Evolutionary conservation across 2,329 filamentous ascomycete genomes (phyloP), one percentile per base, ranked within the genome.

Genomic region (Ilyonectria destructans): DNA sequence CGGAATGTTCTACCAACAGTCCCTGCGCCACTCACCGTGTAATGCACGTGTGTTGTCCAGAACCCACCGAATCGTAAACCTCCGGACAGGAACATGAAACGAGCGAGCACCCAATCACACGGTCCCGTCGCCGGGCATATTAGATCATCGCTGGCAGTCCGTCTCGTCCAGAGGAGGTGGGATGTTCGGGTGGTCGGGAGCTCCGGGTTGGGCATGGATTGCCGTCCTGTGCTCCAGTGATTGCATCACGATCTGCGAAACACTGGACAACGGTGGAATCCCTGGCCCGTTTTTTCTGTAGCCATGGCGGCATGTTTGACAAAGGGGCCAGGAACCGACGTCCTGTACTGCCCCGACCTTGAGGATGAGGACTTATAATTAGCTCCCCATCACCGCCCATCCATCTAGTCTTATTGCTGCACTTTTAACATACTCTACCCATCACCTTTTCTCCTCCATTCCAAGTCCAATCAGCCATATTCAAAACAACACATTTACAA

Each of bases 181-280:
- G 26, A 23, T 46, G 40, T 37, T n/a, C 51, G 12, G 10, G 31
- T 33, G 51, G 4, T 31, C 29, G 31, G 51, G 51, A 21, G 17
- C n/a, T n/a, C 51, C 51, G 31, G 31, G 31, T 45, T n/a, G 29
- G 43, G 21, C 26, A 48, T 55, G 56, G 62, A 59, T 43, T 35
- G 54, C 31, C n/a, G 29, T 37, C 40, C 31, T 61, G 46, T 64
- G 43, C 59, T 54, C 67, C 68, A 45, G 52, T 70, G 56, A 69
- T 61, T 68, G 60, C 69, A 73, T 68, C 55, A 71, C 60, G 72
- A 76, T 76, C 74, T 67, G 67, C 71, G 56, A 43, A 43, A 57
- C 54, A 69, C 71, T 66, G 57, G 46, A 71, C 58, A 52, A 70
- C 60, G 40, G 43, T 26, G 56, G 45, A 58, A 62, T 65, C 43